These are phyloP conservation scores for Fusarium domesticum DNA, from an alignment of 2,329 filamentous ascomycete species.

Conservation along the genomic window DNA sequence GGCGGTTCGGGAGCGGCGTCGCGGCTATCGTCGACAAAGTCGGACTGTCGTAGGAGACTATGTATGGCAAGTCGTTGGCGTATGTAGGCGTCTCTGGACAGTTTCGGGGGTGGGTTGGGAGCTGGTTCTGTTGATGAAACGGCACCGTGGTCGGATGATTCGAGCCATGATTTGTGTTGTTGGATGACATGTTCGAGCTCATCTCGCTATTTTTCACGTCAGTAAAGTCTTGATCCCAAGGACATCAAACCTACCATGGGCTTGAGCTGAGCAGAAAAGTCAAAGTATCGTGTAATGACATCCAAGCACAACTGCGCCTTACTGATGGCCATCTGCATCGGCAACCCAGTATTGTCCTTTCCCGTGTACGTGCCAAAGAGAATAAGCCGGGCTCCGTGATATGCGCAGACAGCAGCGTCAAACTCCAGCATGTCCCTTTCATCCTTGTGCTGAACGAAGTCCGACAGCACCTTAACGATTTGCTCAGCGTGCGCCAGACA, in stretches of 20 bases:
- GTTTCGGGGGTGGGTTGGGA: constrained; percentile 10
- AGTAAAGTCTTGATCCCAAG: not conserved
- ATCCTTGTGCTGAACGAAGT: constrained; percentile 34
- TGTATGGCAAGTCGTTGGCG: constrained; percentile 38
- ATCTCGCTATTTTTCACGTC: constrained; percentile 13
- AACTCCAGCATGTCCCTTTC: constrained; percentile 36
- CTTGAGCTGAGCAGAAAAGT: constrained; percentile 28
- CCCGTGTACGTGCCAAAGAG: constrained; percentile 33
- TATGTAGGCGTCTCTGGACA: constrained; percentile 25
- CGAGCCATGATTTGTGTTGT: constrained; percentile 25
- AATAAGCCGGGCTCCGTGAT: constrained; percentile 40
- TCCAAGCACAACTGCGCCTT: constrained; percentile 28
- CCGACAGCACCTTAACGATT: constrained; percentile 35
- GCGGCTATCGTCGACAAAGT: constrained; percentile 40
- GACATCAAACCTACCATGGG: constrained; percentile 18
- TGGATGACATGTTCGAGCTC: constrained; percentile 28
- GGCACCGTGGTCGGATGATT: constrained; percentile 19
- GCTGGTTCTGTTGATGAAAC: constrained; percentile 13
- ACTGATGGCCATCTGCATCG: constrained; percentile 28
- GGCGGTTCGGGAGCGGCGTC: constrained; percentile 28
- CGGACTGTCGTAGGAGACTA: constrained; percentile 39
- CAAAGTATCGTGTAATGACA: constrained; percentile 27
- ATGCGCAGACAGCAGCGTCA: constrained; percentile 43
- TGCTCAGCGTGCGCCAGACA: constrained; percentile 39
- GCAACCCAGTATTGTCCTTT: constrained; percentile 23